Evolutionary conservation across 441 rosid genomes (phyloP), one percentile per base, ranked within the genome.

Genomic region (Macaranga tanarius): DNA sequence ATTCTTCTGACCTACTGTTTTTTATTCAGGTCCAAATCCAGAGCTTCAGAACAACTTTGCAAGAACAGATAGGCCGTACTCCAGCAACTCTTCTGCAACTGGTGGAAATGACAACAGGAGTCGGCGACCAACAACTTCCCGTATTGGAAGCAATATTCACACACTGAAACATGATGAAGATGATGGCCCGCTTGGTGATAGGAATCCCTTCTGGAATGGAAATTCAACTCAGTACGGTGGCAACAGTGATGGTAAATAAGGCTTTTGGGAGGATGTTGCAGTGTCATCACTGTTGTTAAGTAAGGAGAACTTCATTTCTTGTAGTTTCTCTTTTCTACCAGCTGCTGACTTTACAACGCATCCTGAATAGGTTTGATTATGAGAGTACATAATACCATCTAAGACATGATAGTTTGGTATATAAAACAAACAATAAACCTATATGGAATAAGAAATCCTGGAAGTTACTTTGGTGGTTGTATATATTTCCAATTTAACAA

Each of bases 141-240:
- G 60, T 51, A 80, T 69, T 23, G 91, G 98, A 55, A 88, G 89
- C 83, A 90, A 92, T 73, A 89, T 93, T 73, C 97, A 86, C 80
- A 90, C 90, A 0, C 82, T 94, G 73, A 93, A 77, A 72, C 96
- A 50, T 5, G 89, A 92, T 25, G 93, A 91, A 63, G 95, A 94
- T 71, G 93, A 94, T 69, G 63, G 74, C 15, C 83, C 65, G 16
- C 87, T 86, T 75, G 73, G 65, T 26, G 95, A 79, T 60, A 86
- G 89, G 73, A 94, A 94, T 71, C 40, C 89, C 20, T 92, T 86
- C 72, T 89, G 98, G 98, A 94, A 94, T 54, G 98, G 97, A 75
- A 94, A 94, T 73, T 92, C 97, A 5, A 92, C 98, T 25, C 86
- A 92, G 76, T 92, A 86, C 50, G 97, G 97, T 2, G 87, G 94